Evolutionary conservation across 345 rosid species (phyloP).

Genomic region (Dimocarpus longan): DNA sequence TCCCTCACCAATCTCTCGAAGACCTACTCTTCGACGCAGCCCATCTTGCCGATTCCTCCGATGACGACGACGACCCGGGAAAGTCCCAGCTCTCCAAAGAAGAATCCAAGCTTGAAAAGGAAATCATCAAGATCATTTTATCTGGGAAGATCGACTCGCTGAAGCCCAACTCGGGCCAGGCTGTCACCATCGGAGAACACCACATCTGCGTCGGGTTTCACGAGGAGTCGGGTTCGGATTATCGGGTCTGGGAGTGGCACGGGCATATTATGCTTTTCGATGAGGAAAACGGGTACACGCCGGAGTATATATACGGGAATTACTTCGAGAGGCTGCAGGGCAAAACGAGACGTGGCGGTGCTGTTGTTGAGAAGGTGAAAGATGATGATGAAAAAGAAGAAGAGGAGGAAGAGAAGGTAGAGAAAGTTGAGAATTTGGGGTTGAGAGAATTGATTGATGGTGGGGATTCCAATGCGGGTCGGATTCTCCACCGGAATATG

Average conservation of each 20-base stretch:
- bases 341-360: conserved; percentile 20
- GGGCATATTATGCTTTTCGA: conserved; percentile 95
- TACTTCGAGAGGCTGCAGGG: conserved; percentile 88
- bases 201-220: conserved; percentile 87
- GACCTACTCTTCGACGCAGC: conserved; percentile 71
- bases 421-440: conserved; percentile 62
- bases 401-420: conserved; percentile 42
- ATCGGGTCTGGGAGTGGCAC: conserved; percentile 99
- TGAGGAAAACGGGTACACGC: conserved; percentile 78
- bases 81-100: conserved; percentile 63
- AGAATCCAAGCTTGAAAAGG: conserved; percentile 84
- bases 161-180: conserved; percentile 93
- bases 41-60: conserved; percentile 43
- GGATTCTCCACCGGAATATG: conserved; percentile 86
- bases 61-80: conserved; percentile 38
- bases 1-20: conserved; percentile 72
- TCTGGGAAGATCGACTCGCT: conserved; percentile 74
- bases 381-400: conserved; percentile 36
- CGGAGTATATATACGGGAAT: conserved; percentile 96
- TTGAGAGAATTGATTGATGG: conserved; percentile 83
- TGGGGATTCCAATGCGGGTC: conserved; percentile 51
- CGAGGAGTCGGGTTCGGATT: conserved; percentile 79
- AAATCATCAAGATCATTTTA: conserved; percentile 67
- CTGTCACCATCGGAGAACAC: conserved; percentile 85
- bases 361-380: conserved; percentile 26